Conservation (phyloP, 257 asterid species). For the Petunia axillaris region DNA sequence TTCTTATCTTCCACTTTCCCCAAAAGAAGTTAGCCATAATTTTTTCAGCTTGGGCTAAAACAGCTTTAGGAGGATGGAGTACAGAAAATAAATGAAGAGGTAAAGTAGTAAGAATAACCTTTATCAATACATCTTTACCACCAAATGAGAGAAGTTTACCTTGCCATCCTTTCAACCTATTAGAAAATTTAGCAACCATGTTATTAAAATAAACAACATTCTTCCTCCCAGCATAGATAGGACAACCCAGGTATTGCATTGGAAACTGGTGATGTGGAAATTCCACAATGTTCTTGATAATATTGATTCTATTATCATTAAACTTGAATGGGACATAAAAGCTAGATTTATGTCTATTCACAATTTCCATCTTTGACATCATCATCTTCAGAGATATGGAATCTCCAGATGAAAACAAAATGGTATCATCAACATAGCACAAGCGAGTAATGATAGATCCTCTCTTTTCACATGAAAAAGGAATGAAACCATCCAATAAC, state of each 20-base stretch:
- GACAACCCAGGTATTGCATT: no score
- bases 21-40: no score
- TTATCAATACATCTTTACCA: neutral
- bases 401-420: no score
- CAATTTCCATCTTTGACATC: no score
- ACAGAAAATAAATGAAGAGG: neutral
- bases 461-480: no score
- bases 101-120: neutral
- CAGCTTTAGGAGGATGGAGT: neutral
- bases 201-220: neutral
- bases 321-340: neutral
- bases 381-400: no score
- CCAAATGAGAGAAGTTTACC: no score
- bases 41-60: no score
- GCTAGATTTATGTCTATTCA: neutral
- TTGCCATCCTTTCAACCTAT: neutral
- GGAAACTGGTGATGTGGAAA: neutral
- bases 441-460: neutral
- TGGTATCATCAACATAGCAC: neutral
- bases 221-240: neutral
- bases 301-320: neutral
- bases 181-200: neutral
- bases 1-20: no score
- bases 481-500: no score
- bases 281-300: neutral